Evolutionary conservation across 495 filamentous ascomycete genomes (phyloP).

Genomic region (Trichoderma asperelloides): DNA sequence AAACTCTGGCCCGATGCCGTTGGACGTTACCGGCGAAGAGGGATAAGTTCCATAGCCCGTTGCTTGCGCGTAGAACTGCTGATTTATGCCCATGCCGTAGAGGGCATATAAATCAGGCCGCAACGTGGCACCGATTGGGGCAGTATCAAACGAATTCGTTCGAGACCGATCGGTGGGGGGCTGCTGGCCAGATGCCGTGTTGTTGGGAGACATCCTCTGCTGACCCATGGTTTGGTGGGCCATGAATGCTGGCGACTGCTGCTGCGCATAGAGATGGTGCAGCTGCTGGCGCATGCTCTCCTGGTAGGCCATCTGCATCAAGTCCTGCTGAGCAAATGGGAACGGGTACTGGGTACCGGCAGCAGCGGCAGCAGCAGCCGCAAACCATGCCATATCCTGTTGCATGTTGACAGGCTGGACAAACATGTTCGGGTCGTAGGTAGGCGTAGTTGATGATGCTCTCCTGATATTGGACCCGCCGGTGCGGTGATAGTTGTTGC

Average conservation of each 20-base stretch:
- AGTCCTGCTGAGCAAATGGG: slow-evolving; percentile 35
- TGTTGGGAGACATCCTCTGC: slow-evolving; percentile 32
- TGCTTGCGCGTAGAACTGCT: slow-evolving; percentile 20
- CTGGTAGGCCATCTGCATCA: slow-evolving; percentile 28
- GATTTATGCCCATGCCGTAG: slow-evolving; percentile 18
- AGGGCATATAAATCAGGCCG: slow-evolving; percentile 38
- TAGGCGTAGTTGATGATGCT: slow-evolving; percentile 20
- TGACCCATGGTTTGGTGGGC: slow-evolving; percentile 38
- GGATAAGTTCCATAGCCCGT: slow-evolving; percentile 33
- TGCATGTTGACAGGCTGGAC: slow-evolving; percentile 22
- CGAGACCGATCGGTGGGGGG: slow-evolving; percentile 35
- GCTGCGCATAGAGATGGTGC: slow-evolving; percentile 29
- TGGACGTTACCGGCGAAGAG: slow-evolving; percentile 35
- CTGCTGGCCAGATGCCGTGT: slow-evolving; percentile 12
- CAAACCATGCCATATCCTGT: slow-evolving; percentile 37
- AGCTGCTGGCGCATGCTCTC: slow-evolving; percentile 32
- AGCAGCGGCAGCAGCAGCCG: background rate
- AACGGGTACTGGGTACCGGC: slow-evolving; percentile 25
- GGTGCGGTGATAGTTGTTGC: slow-evolving; percentile 24
- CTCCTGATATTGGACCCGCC: slow-evolving; percentile 17
- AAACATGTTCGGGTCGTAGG: slow-evolving; percentile 22
- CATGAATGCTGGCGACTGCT: background rate
- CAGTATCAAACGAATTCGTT: slow-evolving; percentile 45
- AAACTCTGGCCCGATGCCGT: slow-evolving; percentile 29
- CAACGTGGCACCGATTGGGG: slow-evolving; percentile 40